A percentile compares a stretch with the other conserved stretches of the same genome.
Evolutionary conservation across 2,329 filamentous ascomycete genomes (phyloP).

Genomic region (Meredithiella fracta): DNA sequence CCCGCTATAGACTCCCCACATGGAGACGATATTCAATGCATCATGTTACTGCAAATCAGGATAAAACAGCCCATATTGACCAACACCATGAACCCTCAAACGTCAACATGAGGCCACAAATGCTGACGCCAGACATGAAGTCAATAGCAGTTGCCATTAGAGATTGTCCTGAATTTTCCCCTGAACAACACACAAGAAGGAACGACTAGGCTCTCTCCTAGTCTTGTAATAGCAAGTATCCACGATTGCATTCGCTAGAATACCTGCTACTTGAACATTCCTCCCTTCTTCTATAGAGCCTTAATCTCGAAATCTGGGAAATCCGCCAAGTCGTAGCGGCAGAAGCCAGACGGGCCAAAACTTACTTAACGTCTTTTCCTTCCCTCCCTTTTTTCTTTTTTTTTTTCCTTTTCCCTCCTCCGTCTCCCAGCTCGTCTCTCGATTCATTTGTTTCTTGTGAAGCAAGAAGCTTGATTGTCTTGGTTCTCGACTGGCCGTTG

Average conservation of each 20-base stretch:
- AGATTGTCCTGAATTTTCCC: background rate
- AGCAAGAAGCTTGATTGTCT: constrained; percentile 3
- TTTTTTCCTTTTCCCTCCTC: constrained; percentile 4
- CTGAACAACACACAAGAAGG: background rate
- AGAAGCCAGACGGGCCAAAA: background rate
- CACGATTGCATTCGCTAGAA: background rate
- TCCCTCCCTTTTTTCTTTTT: background rate
- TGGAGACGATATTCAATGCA: background rate
- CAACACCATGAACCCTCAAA: background rate
- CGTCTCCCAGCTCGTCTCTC: background rate
- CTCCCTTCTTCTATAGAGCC: background rate
- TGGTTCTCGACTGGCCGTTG: background rate
- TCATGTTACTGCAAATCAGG: background rate
- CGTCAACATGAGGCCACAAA: background rate
- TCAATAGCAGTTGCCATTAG: background rate
- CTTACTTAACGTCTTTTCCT: constrained; percentile 3
- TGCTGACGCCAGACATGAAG: background rate
- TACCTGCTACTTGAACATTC: background rate
- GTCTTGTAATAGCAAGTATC: background rate
- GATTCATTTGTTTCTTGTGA: background rate
- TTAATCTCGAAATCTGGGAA: background rate
- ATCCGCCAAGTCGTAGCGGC: background rate
- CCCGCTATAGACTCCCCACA: too few species aligned
- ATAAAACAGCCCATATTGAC: background rate
- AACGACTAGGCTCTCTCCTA: background rate